A percentile compares a stretch with the other conserved stretches of the same genome.
These are phyloP conservation scores for Aspergillus persii DNA, from an alignment of 2,329 filamentous ascomycete genomes.

Conservation along the genomic window DNA sequence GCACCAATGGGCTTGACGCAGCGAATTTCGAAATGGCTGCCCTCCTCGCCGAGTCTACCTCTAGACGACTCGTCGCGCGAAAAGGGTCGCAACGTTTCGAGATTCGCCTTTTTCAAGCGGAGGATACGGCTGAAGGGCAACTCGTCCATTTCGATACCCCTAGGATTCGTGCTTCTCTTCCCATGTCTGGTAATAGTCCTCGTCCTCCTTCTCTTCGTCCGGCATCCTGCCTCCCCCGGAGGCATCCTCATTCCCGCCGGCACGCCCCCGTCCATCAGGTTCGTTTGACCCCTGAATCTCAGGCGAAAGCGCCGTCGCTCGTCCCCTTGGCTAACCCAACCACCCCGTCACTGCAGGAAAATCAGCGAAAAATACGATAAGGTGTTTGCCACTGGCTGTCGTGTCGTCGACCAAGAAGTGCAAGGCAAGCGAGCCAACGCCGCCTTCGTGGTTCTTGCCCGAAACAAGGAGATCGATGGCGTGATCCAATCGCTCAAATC, in stretches of 20 bases:
- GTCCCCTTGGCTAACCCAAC: constrained; percentile 16
- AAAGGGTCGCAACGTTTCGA: constrained; percentile 44
- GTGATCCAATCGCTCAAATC: constrained; percentile 97
- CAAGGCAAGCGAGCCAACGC: constrained; percentile 82
- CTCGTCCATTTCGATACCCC: constrained; percentile 85
- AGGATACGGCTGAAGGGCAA: constrained; percentile 87
- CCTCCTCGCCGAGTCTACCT: constrained; percentile 45
- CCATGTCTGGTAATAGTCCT: constrained; percentile 87
- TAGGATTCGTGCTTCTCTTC: constrained; percentile 90
- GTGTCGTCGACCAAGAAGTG: constrained; percentile 64
- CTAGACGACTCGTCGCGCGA: constrained; percentile 47
- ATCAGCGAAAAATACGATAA: constrained; percentile 98
- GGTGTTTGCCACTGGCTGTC: constrained; percentile 88
- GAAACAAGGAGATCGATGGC: constrained; percentile 94
- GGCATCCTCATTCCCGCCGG: constrained; percentile 84
- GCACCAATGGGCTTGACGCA: constrained; percentile 54
- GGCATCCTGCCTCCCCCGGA: constrained; percentile 78
- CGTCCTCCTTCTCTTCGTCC: constrained; percentile 84
- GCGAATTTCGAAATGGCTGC: constrained; percentile 52
- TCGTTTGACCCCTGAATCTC: constrained; percentile 32
- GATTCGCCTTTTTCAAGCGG: constrained; percentile 77
- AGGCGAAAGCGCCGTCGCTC: no score
- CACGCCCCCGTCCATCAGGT: constrained; percentile 86
- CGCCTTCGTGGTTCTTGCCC: constrained; percentile 89
- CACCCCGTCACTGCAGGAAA: constrained; percentile 58